phyloP scores from a whole-genome alignment of 2,329 filamentous ascomycete species.

The Plectosphaerella plurivora region DNA sequence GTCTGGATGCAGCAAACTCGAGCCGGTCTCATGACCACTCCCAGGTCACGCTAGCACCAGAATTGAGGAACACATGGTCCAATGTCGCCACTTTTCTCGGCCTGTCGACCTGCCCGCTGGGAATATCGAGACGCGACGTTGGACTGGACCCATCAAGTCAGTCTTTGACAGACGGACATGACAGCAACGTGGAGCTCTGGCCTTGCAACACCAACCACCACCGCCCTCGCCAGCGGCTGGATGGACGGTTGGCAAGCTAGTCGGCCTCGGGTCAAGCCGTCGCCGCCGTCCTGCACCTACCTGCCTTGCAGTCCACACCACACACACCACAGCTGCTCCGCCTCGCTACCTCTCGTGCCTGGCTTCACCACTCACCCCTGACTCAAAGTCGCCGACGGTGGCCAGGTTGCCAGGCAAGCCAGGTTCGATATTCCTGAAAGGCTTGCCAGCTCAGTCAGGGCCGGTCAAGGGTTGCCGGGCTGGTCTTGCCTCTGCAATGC shows the following conservation, averaged over 20 bases:
- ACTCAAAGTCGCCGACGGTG: no score
- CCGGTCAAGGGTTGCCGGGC: background rate
- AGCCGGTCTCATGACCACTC: conserved; percentile 13
- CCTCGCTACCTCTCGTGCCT: background rate
- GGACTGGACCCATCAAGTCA: no score
- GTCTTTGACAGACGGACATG: no score
- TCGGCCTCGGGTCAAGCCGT: no score
- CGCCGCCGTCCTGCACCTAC: background rate
- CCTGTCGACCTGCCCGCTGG: no score
- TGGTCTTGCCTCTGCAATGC: background rate
- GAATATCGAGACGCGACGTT: no score
- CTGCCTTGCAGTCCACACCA: background rate
- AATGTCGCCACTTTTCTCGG: conserved; percentile 2
- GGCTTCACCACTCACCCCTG: background rate
- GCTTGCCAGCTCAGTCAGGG: background rate
- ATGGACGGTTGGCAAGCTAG: background rate
- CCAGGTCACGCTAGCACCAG: conserved; percentile 12
- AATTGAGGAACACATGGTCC: conserved; percentile 14
- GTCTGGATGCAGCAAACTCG: conserved; percentile 12
- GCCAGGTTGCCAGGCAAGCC: no score
- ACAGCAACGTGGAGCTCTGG: background rate
- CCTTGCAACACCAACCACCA: background rate
- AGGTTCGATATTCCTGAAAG: background rate
- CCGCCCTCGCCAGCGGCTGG: background rate
- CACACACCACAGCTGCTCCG: no score